Base-by-base conservation (phyloP, 1,139 yeast species). In the Diutina ranongensis region DNA sequence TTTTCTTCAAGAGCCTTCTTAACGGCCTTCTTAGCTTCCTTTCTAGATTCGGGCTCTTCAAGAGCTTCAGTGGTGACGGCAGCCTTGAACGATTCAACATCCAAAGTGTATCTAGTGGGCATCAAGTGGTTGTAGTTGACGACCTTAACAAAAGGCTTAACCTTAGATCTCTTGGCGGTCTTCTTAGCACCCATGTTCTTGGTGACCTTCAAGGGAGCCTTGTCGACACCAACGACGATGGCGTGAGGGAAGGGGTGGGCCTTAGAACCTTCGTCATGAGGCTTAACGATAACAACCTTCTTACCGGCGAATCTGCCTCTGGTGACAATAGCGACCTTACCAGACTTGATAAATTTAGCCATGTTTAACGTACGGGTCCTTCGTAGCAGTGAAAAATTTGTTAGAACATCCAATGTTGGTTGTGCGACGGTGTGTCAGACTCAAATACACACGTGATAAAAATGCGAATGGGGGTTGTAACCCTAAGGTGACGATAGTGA, bases 241-340 rank as follows among this genome's bases (percentile, higher is more conserved):
- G 98, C 98, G 68, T 94, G 98, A 70, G 97, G 95, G 84, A 89
- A 94, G 67, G 94, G 94, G 81, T 92, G 97, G 56, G 94, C 70
- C 79, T 92, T 94, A 78, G 97, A 80, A 70, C 99, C 99, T 67
- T 92, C 97, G 69, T 94, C 98, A 72, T 86, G 94, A 63, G 97
- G 94, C 77, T 87, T 88, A 71, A 94, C 92, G 72, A 94, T 88
- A 72, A 94, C 98, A 61, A 94, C 98, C 85, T 94, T 94, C 87
- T 89, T 92, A 81, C 99, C 99, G 72, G 99, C 99, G 86, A 81
- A 92, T 80, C 98, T 94, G 71, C 99, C 99, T 76, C 97, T 94
- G 75, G 92, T 95, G 72, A 92, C 89, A 77, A 92, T 89, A 78
- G 98, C 97, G n/a, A 28, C 35, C 35, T 40, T 31, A 28, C 34